Evolutionary conservation across 2,329 filamentous ascomycete genomes (phyloP).

Genomic region (Diaporthe nobilis): DNA sequence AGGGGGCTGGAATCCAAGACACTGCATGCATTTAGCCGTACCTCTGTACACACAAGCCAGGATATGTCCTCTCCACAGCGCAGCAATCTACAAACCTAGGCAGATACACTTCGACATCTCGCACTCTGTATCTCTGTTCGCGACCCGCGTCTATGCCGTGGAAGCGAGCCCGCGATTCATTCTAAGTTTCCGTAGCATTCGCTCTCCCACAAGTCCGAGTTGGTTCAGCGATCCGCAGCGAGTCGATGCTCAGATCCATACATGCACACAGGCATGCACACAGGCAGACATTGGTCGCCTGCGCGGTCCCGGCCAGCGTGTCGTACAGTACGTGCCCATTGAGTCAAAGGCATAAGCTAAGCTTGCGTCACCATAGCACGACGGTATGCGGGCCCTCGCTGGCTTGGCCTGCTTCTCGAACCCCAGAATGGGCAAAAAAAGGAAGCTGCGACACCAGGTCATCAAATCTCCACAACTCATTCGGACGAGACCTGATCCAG

Average conservation of each 20-base stretch:
- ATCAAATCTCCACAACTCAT: conserved; percentile 15
- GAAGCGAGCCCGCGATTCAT: conserved; percentile 1
- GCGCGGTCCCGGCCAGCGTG: not conserved
- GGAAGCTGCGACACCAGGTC: not conserved
- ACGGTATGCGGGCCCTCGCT: conserved; percentile 10
- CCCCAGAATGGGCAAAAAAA: conserved; percentile 24
- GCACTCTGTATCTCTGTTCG: not conserved
- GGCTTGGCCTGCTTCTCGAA: not conserved
- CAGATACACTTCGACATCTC: not conserved
- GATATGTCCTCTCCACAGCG: not conserved
- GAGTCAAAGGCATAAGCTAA: not conserved
- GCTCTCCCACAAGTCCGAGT: not conserved
- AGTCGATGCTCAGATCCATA: not conserved
- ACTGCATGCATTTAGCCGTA: not conserved
- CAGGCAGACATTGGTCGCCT: not conserved
- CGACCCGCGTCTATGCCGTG: not conserved
- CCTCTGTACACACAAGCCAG: not conserved
- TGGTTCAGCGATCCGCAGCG: not conserved
- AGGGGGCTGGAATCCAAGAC: not conserved
- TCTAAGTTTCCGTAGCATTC: not conserved
- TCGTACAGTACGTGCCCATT: not conserved
- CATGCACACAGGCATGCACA: no score
- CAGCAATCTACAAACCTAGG: not conserved
- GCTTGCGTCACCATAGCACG: conserved; percentile 20
- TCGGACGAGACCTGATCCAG: conserved; percentile 9